Conservation (phyloP, 768 basidiomycete species). For the Tulasnella calospora region DNA sequence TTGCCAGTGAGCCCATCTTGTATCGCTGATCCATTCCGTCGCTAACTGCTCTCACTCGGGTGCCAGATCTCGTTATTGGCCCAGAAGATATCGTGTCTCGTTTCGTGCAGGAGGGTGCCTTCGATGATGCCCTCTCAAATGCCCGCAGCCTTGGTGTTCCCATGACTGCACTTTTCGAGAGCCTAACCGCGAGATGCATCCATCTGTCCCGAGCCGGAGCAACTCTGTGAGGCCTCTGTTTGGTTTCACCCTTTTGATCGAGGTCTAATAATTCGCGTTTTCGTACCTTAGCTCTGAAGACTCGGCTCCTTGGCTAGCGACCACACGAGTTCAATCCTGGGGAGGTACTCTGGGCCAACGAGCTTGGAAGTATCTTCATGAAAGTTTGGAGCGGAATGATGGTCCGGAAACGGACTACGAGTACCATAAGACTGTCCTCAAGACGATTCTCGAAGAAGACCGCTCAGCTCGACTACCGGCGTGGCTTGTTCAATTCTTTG, state of each 20-base stretch:
- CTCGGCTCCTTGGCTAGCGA: conserved; percentile 59
- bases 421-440: conserved; percentile 71
- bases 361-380: conserved; percentile 84
- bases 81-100: conserved; percentile 62
- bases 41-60: background rate
- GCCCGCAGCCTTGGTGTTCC: conserved; percentile 74
- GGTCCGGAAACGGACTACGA: conserved; percentile 59
- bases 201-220: conserved; percentile 62
- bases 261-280: background rate
- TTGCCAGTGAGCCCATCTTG: conserved; percentile 52
- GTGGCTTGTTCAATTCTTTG: conserved; percentile 74
- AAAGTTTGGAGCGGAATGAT: conserved; percentile 75
- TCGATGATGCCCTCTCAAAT: conserved; percentile 70
- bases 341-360: conserved; percentile 72
- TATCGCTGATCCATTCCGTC: background rate
- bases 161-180: conserved; percentile 79
- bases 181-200: conserved; percentile 72
- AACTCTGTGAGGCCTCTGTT: conserved; percentile 2
- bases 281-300: conserved; percentile 8
- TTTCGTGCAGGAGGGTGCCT: conserved; percentile 71
- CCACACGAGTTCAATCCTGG: conserved; percentile 77
- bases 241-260: background rate
- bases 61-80: conserved; percentile 30
- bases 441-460: conserved; percentile 68
- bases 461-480: conserved; percentile 56